Evolutionary conservation across 1,139 yeast genomes (phyloP), one percentile per base, ranked within the genome.

Genomic region (Blastobotrys proliferans): DNA sequence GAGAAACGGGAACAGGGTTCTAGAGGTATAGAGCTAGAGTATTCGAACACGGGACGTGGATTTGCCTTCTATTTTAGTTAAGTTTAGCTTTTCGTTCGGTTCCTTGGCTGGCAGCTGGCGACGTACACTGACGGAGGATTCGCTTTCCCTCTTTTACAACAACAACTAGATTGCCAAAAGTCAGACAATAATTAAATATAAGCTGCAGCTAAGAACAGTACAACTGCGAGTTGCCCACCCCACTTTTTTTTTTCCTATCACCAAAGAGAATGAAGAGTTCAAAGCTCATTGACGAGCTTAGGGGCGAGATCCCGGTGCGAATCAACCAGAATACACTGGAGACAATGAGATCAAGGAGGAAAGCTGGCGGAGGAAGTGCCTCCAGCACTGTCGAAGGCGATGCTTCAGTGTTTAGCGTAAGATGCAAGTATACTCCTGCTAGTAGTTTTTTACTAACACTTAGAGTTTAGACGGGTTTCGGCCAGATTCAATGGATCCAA

Each of bases 401-500:
- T 3, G 41, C 41, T 8, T 38, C 41, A 21, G 44, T 47, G 2
- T 49, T 52, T 21, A 45, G 52, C 9, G 44, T 52, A 35, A 38
- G 56, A 43, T 52, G 53, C 51, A 29, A 28, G 51, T 47, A 11
- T 4, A 13, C 16, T 33, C 17, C 16, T 14, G 6, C 11, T 17
- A 11, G 26, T 24, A 11, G 11, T 24, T 9, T 9, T 24, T 24
- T 8, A 11, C 26, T 24, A 24, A 24, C 26, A 24, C 26, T 22
- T 22, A 11, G 11, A 22, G 26, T 11, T 22, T 22, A 44, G 62
- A 61, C 39, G 56, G 53, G 24, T 57, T 51, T 41, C 54, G 56
- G 20, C 64, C 62, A 2, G 62, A 57, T 43, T 51, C 58, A n/a
- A 29, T 57, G 39, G 55, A 52, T 32, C 38, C 47, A 14, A 31